These are phyloP conservation scores for Iris macrosiphon DNA, from an alignment of 106 monocot genomes.

Conservation along the genomic window DNA sequence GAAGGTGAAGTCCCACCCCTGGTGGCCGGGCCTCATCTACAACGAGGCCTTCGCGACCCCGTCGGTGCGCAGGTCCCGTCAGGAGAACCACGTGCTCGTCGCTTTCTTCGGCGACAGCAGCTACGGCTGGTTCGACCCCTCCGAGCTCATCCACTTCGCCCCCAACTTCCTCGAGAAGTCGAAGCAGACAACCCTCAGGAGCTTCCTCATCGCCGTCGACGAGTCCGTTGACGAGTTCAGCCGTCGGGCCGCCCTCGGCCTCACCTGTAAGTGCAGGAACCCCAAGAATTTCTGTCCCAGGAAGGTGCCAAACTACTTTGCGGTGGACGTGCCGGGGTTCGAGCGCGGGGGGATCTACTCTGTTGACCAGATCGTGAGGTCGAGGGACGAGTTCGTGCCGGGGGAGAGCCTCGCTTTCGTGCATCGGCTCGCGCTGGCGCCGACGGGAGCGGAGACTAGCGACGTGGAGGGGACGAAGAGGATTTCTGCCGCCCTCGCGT, in stretches of 20 bases:
- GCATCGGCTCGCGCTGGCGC: too few relatives aligned
- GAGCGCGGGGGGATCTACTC: conserved; percentile 61
- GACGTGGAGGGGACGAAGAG: conserved; percentile 16
- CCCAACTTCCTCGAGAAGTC: conserved; percentile 60
- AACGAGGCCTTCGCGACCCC: conserved; percentile 48
- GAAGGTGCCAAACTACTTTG: conserved; percentile 32
- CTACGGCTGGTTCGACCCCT: conserved; percentile 91
- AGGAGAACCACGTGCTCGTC: conserved; percentile 54
- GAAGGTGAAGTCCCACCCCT: conserved; percentile 96
- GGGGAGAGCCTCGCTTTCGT: too few relatives aligned
- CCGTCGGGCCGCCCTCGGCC: conserved; percentile 49
- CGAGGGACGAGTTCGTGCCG: conserved; percentile 44
- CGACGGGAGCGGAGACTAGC: background rate
- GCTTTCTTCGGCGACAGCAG: conserved; percentile 97
- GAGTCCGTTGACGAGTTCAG: conserved; percentile 64
- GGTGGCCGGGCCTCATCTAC: conserved; percentile 97
- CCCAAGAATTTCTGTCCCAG: conserved; percentile 33
- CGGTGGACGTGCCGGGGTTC: conserved; percentile 60
- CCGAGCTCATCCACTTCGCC: conserved; percentile 70
- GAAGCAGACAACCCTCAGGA: conserved; percentile 31
- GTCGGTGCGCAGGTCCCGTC: conserved; percentile 35
- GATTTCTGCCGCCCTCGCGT: conserved; percentile 24
- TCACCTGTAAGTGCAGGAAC: conserved; percentile 63
- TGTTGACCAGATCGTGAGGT: conserved; percentile 34
- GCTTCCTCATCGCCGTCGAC: conserved; percentile 62